Base-by-base conservation (phyloP, 208 protist genomes). In the Phytomonas francai region DNA sequence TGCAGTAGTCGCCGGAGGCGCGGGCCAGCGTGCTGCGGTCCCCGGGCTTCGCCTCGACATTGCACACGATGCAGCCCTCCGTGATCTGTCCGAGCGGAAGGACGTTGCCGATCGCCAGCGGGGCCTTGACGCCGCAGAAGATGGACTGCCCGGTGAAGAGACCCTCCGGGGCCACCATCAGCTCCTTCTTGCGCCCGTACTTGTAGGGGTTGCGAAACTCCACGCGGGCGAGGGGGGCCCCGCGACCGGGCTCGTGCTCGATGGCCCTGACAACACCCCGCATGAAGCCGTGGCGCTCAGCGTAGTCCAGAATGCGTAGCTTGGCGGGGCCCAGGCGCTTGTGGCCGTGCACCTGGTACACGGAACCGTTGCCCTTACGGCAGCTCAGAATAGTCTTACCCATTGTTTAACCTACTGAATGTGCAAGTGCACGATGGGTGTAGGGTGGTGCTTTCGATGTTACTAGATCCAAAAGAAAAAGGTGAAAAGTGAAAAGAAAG, bases 11-110 rank as follows among this genome's bases (percentile, higher is more conserved):
- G 70, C 98, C 98, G 39, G 97, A 98, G 49, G 97, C 83, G 67
- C 97, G 85, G 45, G 97, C 98, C 34, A 98, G 73, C 31, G 72
- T 80, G 77, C 98, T 98, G 70, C 97, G 93, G 85, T 99, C 98
- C 59, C 97, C 98, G 49, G 85, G 54, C 79, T 98, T 97, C 60
- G 88, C 80, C 91, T 99, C 99, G 28, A 99, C 85, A 95, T 99
- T 99, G 92, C 97, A 99, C 60, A 99, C 81, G 76, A 99, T 95
- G 80, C 98, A 99, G 97, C 98, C 98, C 88, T 99, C 98, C 62
- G 98, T 98, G 74, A 99, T 89, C 59, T 89, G 73, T 36, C 85
- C 85, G 36, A 99, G 60, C 54, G 98, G 99, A 28, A 99, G 80
- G 36, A 99, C 88, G 89, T 99, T 99, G 71, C 98, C 99, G 68